Conservation (phyloP, 768 basidiomycete species). For the Trametes cingulata region DNA sequence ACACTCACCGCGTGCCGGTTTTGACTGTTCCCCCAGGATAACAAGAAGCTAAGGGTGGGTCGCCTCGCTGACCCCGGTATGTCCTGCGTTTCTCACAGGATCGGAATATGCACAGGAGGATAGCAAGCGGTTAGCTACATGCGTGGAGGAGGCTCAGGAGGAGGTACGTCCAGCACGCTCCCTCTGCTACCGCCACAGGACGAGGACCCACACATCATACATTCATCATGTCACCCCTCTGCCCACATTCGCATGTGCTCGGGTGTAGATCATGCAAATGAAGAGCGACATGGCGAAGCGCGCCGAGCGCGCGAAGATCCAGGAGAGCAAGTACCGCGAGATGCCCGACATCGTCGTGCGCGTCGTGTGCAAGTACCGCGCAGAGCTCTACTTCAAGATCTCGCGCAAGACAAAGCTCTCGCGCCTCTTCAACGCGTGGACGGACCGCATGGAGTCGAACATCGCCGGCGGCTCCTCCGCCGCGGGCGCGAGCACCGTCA, state of each 20-base stretch:
- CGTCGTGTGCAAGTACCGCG: slow-evolving; percentile 85
- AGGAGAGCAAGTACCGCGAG: slow-evolving; percentile 80
- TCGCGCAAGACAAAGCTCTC: slow-evolving; percentile 87
- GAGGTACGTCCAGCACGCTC: slow-evolving; percentile 50
- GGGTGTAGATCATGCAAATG: slow-evolving; percentile 77
- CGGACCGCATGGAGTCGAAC: slow-evolving; percentile 74
- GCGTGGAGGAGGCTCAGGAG: slow-evolving; percentile 84
- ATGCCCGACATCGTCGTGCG: slow-evolving; percentile 90
- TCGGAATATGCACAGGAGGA: slow-evolving; percentile 59
- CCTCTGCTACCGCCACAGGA: not conserved
- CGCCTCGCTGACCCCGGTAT: slow-evolving; percentile 38
- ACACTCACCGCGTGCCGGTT: slow-evolving; percentile 7
- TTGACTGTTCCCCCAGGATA: slow-evolving; percentile 57
- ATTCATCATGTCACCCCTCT: not conserved
- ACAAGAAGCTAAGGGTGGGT: slow-evolving; percentile 81
- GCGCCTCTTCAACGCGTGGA: slow-evolving; percentile 84
- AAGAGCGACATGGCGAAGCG: slow-evolving; percentile 81
- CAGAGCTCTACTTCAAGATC: slow-evolving; percentile 91
- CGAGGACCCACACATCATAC: not conserved
- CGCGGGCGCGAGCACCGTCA: slow-evolving; percentile 30
- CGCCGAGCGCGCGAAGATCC: slow-evolving; percentile 73
- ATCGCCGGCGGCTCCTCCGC: slow-evolving; percentile 2
- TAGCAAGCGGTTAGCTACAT: slow-evolving; percentile 74
- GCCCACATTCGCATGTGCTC: not conserved
- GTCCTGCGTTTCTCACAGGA: slow-evolving; percentile 40